Evolutionary conservation across 495 filamentous ascomycete genomes (phyloP).

Genomic region (Pseudoneurospora amorphoporcata): DNA sequence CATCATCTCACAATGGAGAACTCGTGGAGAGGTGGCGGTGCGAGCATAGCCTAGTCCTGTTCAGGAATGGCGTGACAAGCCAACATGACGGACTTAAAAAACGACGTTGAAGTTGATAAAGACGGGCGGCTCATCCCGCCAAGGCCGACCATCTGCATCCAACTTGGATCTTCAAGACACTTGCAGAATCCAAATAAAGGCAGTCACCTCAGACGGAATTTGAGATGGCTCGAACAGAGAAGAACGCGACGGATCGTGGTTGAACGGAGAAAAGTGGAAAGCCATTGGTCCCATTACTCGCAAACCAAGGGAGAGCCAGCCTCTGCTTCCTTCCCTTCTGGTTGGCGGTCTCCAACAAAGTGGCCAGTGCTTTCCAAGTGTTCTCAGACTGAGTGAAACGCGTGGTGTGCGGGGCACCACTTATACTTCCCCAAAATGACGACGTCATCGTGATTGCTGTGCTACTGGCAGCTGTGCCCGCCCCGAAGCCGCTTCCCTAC

Average conservation of each 20-base stretch:
- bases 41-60: neutral
- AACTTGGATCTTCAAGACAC: neutral
- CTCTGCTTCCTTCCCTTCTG: neutral
- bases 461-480: neutral
- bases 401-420: neutral
- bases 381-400: neutral
- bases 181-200: neutral
- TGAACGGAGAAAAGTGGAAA: neutral
- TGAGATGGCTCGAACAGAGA: neutral
- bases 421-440: neutral
- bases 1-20: neutral
- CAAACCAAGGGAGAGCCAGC: neutral
- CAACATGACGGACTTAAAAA: neutral
- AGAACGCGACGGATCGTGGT: neutral
- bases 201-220: neutral
- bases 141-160: neutral
- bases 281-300: neutral
- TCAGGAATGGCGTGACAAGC: neutral
- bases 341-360: neutral
- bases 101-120: neutral
- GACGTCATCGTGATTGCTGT: conserved; percentile 4
- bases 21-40: neutral
- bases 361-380: neutral
- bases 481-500: neutral
- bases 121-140: neutral